These are phyloP conservation scores for Metschnikowia dekortorum DNA, from an alignment of 805 yeast genomes.

Conservation along the genomic window DNA sequence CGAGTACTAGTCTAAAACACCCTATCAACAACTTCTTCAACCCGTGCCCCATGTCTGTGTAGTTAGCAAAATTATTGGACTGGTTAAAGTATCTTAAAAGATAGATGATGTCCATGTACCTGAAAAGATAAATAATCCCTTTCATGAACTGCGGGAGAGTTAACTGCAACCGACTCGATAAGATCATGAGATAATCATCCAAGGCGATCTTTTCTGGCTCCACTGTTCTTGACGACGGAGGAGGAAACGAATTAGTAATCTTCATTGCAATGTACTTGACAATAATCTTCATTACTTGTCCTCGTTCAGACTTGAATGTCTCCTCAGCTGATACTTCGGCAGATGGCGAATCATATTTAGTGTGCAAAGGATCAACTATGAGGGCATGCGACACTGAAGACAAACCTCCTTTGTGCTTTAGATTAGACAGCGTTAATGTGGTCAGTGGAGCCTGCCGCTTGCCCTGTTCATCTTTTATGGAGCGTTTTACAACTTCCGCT, in stretches of 20 bases:
- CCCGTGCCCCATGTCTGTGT: constrained; percentile 41
- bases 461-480: constrained; percentile 14
- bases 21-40: constrained; percentile 39
- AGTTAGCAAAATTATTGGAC: constrained; percentile 41
- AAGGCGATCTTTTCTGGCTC: constrained; percentile 31
- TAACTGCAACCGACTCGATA: constrained; percentile 35
- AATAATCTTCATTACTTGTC: constrained; percentile 38
- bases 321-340: constrained; percentile 8
- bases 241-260: constrained; percentile 42
- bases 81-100: constrained; percentile 42
- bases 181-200: constrained; percentile 36
- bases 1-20: constrained; percentile 36
- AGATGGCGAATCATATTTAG: background rate
- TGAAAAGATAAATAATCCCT: constrained; percentile 39
- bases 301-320: constrained; percentile 28
- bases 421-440: background rate
- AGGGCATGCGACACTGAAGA: constrained; percentile 1
- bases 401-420: background rate
- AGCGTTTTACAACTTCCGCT: constrained; percentile 21
- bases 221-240: constrained; percentile 25
- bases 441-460: background rate
- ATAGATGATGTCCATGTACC: constrained; percentile 45
- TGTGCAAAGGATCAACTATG: background rate
- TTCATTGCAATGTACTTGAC: constrained; percentile 42
- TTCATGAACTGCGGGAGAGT: constrained; percentile 35